Evolutionary conservation across 1,284 basidiomycete genomes (phyloP), one percentile per base, ranked within the genome.

Genomic region (Taiwanofungus camphoratus): DNA sequence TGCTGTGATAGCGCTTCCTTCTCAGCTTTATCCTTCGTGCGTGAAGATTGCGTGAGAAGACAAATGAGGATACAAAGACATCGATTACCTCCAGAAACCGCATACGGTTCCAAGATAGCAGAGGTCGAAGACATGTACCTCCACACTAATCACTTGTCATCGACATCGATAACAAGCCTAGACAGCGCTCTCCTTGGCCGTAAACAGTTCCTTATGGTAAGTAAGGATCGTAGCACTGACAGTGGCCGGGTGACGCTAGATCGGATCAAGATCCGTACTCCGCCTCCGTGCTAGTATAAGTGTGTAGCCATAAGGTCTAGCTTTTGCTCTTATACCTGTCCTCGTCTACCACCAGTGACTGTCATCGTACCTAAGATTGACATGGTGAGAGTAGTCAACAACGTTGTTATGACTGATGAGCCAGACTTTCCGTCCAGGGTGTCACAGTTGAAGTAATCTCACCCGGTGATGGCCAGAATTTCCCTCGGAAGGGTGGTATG

Each of bases 261-360:
- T 65, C 75, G 73, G 77, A 82, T 82, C 81, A 76, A 80, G 81
- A 82, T 83, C 81, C 76, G 76, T 68, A 72, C 69, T 73, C 73
- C 72, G 75, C 73, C 66, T 62, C 61, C 62, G 62, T 51, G 50
- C 62, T 59, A 58, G 57, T 77, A 76, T 78, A 77, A 77, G 70
- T 68, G 55, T 45, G 52, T 57, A 55, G 63, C 63, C 61, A 62
- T 61, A 55, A 50, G 47, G 55, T 41, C 52, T 36, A 46, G 39
- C 52, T 52, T 50, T 49, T 56, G 60, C 58, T 53, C 62, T 62
- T 59, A 59, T 52, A 59, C 62, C 58, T 53, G 54, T 58, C 57
- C 56, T 60, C 64, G 50, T 61, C 61, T 55, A 58, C 61, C 59
- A 48, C 61, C 52, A 74, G 54, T 51, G 50, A 57, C 53, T 52